phyloP scores from a whole-genome alignment of 2,329 filamentous ascomycete genomes.

The Aspergillus clavatus region DNA sequence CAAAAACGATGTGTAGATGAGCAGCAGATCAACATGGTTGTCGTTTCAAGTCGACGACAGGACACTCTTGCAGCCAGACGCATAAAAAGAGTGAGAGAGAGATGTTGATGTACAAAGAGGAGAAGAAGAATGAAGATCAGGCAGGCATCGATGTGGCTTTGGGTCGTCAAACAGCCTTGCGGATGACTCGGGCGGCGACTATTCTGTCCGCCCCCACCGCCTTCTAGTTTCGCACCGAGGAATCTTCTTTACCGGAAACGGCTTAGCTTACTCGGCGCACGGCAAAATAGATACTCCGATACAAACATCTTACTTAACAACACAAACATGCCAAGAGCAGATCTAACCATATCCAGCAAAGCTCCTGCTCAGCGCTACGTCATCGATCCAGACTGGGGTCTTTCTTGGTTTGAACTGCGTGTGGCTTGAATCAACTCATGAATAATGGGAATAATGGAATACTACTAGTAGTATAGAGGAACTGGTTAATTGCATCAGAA shows the following conservation, averaged over 20 bases:
- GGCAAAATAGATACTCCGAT: conserved; percentile 8
- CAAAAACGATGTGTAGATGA: conserved; percentile 3
- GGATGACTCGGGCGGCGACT: conserved; percentile 17
- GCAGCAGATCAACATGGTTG: conserved; percentile 19
- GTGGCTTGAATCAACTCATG: no score
- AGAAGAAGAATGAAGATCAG: conserved; percentile 2
- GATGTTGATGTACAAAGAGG: conserved; percentile 4
- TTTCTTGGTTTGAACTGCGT: no score
- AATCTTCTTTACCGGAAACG: background rate
- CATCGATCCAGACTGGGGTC: background rate
- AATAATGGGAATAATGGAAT: no score
- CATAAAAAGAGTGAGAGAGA: conserved; percentile 12
- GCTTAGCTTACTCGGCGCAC: background rate
- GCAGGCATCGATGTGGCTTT: background rate
- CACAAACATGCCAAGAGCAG: background rate
- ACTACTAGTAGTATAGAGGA: no score
- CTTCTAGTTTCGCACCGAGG: background rate
- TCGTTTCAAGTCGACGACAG: conserved; percentile 11
- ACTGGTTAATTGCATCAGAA: no score
- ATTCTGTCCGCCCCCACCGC: conserved; percentile 8
- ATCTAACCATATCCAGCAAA: background rate
- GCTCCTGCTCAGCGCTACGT: conserved; percentile 1
- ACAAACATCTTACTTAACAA: no score
- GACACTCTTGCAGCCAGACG: conserved; percentile 8
- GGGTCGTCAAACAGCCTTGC: background rate